phyloP scores from a whole-genome alignment of 2,329 filamentous ascomycete genomes.

The Ampelomyces quisqualis region DNA sequence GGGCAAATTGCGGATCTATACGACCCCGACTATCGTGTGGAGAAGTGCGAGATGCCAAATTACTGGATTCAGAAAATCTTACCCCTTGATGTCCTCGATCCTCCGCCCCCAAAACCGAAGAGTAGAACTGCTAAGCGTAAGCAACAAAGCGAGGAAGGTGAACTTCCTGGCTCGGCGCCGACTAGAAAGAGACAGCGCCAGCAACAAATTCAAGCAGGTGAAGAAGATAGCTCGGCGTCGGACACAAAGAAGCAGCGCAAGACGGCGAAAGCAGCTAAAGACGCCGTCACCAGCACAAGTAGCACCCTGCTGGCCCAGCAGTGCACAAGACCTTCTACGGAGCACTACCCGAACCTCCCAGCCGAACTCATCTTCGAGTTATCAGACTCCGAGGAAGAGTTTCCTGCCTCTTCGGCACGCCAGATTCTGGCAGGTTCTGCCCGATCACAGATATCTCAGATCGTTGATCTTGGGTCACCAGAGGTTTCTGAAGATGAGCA shows the following conservation, averaged over 20 bases:
- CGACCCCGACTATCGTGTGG: constrained; percentile 36
- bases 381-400: constrained; percentile 8
- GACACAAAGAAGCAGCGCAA: constrained; percentile 7
- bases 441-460: background rate
- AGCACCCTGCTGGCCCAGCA: too few species aligned
- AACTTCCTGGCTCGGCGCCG: background rate
- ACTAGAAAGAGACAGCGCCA: background rate
- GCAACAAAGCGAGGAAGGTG: constrained; percentile 1
- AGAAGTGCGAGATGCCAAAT: constrained; percentile 38
- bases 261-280: background rate
- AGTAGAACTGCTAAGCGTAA: constrained; percentile 18
- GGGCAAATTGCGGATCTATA: constrained; percentile 23
- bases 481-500: constrained; percentile 4
- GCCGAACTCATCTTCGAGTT: constrained; percentile 9
- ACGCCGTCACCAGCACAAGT: background rate
- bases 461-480: constrained; percentile 4
- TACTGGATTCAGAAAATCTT: constrained; percentile 38
- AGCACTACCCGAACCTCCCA: background rate
- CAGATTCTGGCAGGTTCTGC: too few species aligned
- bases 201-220: too few species aligned
- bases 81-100: constrained; percentile 23
- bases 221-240: too few species aligned
- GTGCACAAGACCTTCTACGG: background rate
- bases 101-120: constrained; percentile 10
- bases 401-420: background rate